phyloP scores from a whole-genome alignment of 1,139 yeast species.

The Yamadazyma spencermartinsiae region DNA sequence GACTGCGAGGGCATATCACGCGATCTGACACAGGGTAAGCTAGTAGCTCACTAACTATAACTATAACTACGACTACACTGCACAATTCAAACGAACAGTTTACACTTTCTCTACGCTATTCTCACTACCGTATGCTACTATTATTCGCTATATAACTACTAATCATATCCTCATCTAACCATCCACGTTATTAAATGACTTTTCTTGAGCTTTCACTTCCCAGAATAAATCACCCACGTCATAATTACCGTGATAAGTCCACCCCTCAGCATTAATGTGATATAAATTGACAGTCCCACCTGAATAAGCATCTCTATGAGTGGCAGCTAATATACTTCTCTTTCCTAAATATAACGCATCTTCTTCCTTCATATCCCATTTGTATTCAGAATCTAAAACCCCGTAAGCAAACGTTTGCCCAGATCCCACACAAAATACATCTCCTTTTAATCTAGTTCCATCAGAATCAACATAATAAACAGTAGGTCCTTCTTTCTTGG shows the following conservation, averaged over 20 bases:
- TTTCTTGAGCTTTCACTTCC: slow-evolving; percentile 85
- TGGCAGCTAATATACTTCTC: slow-evolving; percentile 94
- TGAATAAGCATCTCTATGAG: slow-evolving; percentile 97
- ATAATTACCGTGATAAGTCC: slow-evolving; percentile 94
- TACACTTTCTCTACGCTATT: background rate
- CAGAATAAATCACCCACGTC: slow-evolving; percentile 91
- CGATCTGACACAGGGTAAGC: no score
- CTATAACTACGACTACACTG: background rate
- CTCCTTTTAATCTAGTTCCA: slow-evolving; percentile 94
- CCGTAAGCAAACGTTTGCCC: slow-evolving; percentile 99
- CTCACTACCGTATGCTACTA: background rate
- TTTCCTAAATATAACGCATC: slow-evolving; percentile 94
- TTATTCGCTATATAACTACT: background rate
- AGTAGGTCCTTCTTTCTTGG: slow-evolving; percentile 93
- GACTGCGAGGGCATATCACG: no score
- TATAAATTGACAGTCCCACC: slow-evolving; percentile 95
- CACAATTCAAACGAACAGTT: background rate
- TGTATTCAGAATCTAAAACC: slow-evolving; percentile 88
- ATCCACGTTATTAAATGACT: slow-evolving; percentile 87
- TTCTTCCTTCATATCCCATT: slow-evolving; percentile 87
- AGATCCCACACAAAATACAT: slow-evolving; percentile 95
- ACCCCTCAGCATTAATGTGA: slow-evolving; percentile 91
- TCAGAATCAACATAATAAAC: slow-evolving; percentile 96
- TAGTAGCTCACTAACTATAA: no score
- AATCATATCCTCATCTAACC: slow-evolving; percentile 32